These are phyloP conservation scores for Eragrostis curvula DNA, from an alignment of 176 grass and related monocot genomes.

Conservation along the genomic window DNA sequence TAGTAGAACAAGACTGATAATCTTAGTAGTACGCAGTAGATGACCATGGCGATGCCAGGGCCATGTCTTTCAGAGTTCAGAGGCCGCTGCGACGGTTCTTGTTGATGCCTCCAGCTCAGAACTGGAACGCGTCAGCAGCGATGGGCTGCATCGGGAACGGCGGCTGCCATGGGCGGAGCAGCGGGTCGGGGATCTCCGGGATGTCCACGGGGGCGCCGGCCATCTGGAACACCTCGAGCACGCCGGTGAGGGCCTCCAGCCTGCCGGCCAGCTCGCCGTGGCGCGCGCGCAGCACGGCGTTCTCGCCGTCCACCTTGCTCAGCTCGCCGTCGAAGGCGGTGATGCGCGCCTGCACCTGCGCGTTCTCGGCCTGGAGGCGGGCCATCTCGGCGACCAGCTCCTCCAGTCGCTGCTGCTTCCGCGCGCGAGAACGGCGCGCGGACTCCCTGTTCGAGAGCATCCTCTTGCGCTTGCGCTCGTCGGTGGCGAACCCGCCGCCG, in stretches of 20 bases:
- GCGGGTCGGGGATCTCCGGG: constrained; percentile 63
- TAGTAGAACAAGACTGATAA: background rate
- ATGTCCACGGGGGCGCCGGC: constrained; percentile 64
- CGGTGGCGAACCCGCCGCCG: background rate
- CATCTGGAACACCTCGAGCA: constrained; percentile 66
- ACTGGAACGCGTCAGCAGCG: constrained; percentile 38
- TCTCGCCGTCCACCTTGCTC: constrained; percentile 60
- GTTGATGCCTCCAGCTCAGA: constrained; percentile 29
- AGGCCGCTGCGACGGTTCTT: background rate
- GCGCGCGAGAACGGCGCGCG: constrained; percentile 60
- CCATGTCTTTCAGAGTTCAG: background rate
- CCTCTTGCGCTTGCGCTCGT: constrained; percentile 80
- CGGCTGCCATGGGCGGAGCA: constrained; percentile 71
- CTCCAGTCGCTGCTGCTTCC: constrained; percentile 72
- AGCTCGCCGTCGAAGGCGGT: constrained; percentile 35
- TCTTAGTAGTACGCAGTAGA: background rate
- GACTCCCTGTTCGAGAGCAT: constrained; percentile 88
- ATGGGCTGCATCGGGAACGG: constrained; percentile 51
- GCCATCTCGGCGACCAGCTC: constrained; percentile 57
- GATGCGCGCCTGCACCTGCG: constrained; percentile 40
- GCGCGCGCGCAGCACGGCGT: constrained; percentile 59
- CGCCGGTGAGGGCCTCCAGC: constrained; percentile 51
- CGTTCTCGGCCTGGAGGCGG: constrained; percentile 59
- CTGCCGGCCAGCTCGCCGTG: constrained; percentile 50
- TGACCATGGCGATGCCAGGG: background rate